phyloP scores from a whole-genome alignment of 495 filamentous ascomycete genomes.

The Tuber aestivum region DNA sequence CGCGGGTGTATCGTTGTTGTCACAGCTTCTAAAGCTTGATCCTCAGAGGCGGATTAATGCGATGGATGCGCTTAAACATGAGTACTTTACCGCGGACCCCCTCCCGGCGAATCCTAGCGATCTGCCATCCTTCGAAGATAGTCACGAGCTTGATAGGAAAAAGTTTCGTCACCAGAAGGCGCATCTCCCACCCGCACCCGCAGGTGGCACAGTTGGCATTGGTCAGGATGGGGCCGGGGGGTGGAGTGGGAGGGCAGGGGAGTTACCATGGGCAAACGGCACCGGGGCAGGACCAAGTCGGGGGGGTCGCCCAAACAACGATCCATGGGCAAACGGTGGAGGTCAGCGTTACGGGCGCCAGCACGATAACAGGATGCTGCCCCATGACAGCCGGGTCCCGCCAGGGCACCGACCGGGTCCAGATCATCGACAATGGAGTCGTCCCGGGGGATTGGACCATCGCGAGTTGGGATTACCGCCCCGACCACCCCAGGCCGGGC shows the following conservation, averaged over 20 bases:
- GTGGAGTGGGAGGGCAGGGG: conserved; percentile 41
- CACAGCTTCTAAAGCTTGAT: conserved; percentile 78
- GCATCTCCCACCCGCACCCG: conserved; percentile 77
- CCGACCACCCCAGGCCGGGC: conserved; percentile 37
- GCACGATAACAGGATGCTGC: conserved; percentile 42
- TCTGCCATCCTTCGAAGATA: conserved; percentile 82
- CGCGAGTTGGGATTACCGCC: conserved; percentile 43
- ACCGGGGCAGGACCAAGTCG: conserved; percentile 45
- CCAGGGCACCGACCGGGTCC: conserved; percentile 25
- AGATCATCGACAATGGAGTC: conserved; percentile 32
- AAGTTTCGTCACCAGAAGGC: conserved; percentile 76
- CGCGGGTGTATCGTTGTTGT: conserved; percentile 69
- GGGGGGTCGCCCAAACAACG: conserved; percentile 42
- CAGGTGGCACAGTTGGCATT: conserved; percentile 77
- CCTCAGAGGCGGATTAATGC: conserved; percentile 86
- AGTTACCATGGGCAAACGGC: conserved; percentile 44
- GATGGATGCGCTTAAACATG: conserved; percentile 86
- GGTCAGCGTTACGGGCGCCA: conserved; percentile 40
- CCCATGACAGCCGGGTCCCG: conserved; percentile 28
- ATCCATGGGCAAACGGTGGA: conserved; percentile 47
- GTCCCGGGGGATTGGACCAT: conserved; percentile 15
- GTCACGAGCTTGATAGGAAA: conserved; percentile 87
- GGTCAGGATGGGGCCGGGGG: conserved; percentile 60
- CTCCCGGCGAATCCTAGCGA: conserved; percentile 75
- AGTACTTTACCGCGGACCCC: conserved; percentile 76